Conservation (phyloP, 441 rosid genomes). For the Capsella rubella region DNA sequence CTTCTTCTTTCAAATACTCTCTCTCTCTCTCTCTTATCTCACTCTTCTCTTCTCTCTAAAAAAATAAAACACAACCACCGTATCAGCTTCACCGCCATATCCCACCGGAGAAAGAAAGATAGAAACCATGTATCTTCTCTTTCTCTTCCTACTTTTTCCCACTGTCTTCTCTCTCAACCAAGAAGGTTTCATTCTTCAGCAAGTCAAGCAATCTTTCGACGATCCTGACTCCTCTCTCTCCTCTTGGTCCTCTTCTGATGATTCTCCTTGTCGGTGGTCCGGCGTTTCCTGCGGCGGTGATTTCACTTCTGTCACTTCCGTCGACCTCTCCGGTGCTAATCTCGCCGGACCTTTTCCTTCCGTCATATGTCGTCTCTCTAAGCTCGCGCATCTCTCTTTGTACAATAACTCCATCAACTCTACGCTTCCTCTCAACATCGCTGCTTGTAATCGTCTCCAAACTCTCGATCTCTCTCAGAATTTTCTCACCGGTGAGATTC, state of each 20-base stretch:
- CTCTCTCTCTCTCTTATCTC: not conserved
- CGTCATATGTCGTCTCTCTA: slow-evolving; percentile 68
- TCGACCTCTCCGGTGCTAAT: slow-evolving; percentile 67
- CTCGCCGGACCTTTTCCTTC: slow-evolving; percentile 79
- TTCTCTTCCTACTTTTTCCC: slow-evolving; percentile 40
- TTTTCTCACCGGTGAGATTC: slow-evolving; percentile 74
- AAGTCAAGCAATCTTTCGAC: slow-evolving; percentile 55
- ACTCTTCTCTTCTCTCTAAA: not conserved
- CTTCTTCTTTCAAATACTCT: not conserved
- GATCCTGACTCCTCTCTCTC: slow-evolving; percentile 77
- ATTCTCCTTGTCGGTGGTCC: slow-evolving; percentile 74
- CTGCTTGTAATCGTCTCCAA: slow-evolving; percentile 59
- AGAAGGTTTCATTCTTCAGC: slow-evolving; percentile 75
- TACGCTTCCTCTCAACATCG: slow-evolving; percentile 67
- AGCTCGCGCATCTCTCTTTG: slow-evolving; percentile 60
- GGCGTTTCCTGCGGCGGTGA: slow-evolving; percentile 65
- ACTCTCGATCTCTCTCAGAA: slow-evolving; percentile 84
- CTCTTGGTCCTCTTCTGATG: slow-evolving; percentile 67
- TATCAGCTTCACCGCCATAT: slow-evolving; percentile 7
- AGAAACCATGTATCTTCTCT: slow-evolving; percentile 27
- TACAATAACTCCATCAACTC: slow-evolving; percentile 68
- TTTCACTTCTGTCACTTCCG: slow-evolving; percentile 59
- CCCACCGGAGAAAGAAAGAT: not conserved
- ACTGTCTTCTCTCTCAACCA: slow-evolving; percentile 62
- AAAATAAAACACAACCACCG: slow-evolving; percentile 2